These are phyloP conservation scores for Pichia sp. DNA, from an alignment of 1,139 yeast species.

Conservation along the genomic window DNA sequence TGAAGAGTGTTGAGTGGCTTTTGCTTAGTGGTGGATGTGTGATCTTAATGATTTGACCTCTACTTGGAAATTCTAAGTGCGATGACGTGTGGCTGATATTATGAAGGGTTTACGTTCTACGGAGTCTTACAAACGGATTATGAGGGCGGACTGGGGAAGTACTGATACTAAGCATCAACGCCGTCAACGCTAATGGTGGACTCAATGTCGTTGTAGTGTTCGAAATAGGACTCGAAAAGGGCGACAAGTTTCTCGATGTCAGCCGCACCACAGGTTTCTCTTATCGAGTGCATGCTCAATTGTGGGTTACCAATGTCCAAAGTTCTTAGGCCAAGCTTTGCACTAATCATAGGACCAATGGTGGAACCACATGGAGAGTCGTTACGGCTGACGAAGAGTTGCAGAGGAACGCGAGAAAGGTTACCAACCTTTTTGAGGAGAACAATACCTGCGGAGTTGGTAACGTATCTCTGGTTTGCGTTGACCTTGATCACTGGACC, in stretches of 20 bases:
- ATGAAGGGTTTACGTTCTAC: too few species aligned
- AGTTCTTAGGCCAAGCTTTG: slow-evolving; percentile 84
- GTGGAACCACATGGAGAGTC: slow-evolving; percentile 96
- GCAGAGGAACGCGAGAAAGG: slow-evolving; percentile 58
- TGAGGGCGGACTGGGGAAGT: too few species aligned
- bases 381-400: slow-evolving; percentile 82
- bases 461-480: slow-evolving; percentile 93
- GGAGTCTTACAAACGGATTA: too few species aligned
- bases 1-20: too few species aligned
- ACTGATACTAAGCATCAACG: slow-evolving; percentile 5
- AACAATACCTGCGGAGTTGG: slow-evolving; percentile 86
- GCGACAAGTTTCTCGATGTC: slow-evolving; percentile 61
- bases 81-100: too few species aligned
- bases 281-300: slow-evolving; percentile 88
- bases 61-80: too few species aligned
- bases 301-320: slow-evolving; percentile 93
- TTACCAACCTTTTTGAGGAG: slow-evolving; percentile 69
- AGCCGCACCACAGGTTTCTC: slow-evolving; percentile 85
- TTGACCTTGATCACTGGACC: slow-evolving; percentile 94
- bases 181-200: slow-evolving; percentile 29
- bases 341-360: slow-evolving; percentile 88
- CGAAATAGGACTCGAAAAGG: slow-evolving; percentile 60
- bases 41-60: too few species aligned
- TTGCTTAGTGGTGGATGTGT: too few species aligned
- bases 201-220: slow-evolving; percentile 32